Conservation (phyloP, 768 basidiomycete species). For the Suillus spraguei region DNA sequence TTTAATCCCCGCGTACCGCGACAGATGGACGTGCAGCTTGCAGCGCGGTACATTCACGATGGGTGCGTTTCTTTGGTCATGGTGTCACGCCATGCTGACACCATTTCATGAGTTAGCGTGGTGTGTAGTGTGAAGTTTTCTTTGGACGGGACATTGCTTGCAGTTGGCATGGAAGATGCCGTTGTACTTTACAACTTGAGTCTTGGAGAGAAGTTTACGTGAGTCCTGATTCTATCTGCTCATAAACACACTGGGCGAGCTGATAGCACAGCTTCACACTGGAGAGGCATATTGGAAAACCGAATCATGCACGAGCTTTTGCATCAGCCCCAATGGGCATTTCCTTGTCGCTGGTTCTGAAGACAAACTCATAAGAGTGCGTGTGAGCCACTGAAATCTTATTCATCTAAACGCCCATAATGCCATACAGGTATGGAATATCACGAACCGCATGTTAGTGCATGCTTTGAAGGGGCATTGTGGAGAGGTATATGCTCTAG, state of each 20-base stretch:
- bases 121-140: slow-evolving; percentile 94
- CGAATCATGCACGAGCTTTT: slow-evolving; percentile 54
- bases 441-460: slow-evolving; percentile 71
- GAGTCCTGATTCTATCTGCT: slow-evolving; percentile 10
- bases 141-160: slow-evolving; percentile 89
- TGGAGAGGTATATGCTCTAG: slow-evolving; percentile 93
- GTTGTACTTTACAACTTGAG: slow-evolving; percentile 31
- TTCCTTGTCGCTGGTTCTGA: slow-evolving; percentile 83
- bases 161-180: slow-evolving; percentile 58
- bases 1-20: slow-evolving; percentile 84
- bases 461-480: slow-evolving; percentile 85
- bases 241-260: not conserved
- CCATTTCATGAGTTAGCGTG: slow-evolving; percentile 45
- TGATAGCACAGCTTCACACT: not conserved
- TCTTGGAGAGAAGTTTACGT: slow-evolving; percentile 31
- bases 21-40: slow-evolving; percentile 71
- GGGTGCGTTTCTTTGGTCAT: slow-evolving; percentile 9
- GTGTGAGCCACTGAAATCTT: slow-evolving; percentile 21
- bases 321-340: slow-evolving; percentile 75
- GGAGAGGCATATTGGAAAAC: not conserved
- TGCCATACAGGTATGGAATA: slow-evolving; percentile 82
- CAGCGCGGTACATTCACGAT: slow-evolving; percentile 6
- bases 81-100: slow-evolving; percentile 2
- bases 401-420: slow-evolving; percentile 15
- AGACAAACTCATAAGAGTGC: slow-evolving; percentile 88